Base-by-base conservation (phyloP, 2,329 filamentous ascomycete species). In the Clarireedia sp. region DNA sequence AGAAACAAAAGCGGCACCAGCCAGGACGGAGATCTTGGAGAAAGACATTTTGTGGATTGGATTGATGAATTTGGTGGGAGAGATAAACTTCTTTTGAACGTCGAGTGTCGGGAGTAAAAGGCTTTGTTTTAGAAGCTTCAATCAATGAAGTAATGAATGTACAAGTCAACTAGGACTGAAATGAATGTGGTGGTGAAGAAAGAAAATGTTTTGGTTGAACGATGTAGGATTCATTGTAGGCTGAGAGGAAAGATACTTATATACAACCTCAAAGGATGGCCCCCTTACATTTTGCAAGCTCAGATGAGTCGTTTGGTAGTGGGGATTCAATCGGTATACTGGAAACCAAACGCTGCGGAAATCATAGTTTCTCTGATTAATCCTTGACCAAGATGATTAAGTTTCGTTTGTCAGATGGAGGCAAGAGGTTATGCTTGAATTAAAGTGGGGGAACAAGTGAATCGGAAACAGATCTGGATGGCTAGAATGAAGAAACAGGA, bases 151-250 rank as follows among this genome's bases (percentile, higher is more conserved):
- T 44, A 48, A 49, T 14, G 12, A 17, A 41, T 41, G 38, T 41
- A 41, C 8, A 41, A 54, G 51, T 54, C 51, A 43, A 46, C 45
- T 16, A 43, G 52, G 45, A 54, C 52, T 54, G 24, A 54, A 49
- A 54, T 54, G 52, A 54, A 43, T 54, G 52, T 54, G 45, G 48
- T 50, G 37, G 52, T 37, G 48, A 43, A 36, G 45, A 54, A 54
- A 43, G 37, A 54, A 48, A 45, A 12, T 23, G 24, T 9, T 47
- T 50, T 33, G 29, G 37, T 43, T 50, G 52, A 54, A 50, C 17
- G 37, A 54, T 49, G 23, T 14, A 43, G 19, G n/a, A 17, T 5
- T 36, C 23, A 14, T 14, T 36, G 36, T 23, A 43, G 14, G 36
- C 17, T 38, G 48, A 9, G 38, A 45, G 12, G 23, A 49, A 50